These are phyloP conservation scores for Melampsora americana DNA, from an alignment of 1,284 basidiomycete genomes.

Conservation along the genomic window DNA sequence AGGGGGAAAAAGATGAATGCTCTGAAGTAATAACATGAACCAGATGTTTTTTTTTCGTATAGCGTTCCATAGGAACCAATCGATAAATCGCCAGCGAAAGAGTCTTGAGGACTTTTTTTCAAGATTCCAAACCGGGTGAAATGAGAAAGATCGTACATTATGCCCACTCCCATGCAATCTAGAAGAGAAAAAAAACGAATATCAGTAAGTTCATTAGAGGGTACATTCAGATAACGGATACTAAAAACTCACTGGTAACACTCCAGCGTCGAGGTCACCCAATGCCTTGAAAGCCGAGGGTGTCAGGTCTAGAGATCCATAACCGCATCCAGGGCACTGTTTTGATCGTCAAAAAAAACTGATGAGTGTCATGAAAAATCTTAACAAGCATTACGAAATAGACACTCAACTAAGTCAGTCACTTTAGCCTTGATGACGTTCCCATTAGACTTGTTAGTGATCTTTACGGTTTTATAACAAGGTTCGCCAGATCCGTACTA, in stretches of 20 bases:
- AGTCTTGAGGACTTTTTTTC: too few relatives aligned
- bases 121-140: too few relatives aligned
- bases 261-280: constrained; percentile 38
- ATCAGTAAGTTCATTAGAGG: neutral
- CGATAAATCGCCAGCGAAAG: too few relatives aligned
- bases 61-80: too few relatives aligned
- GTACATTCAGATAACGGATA: neutral
- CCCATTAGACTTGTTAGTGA: constrained; percentile 34
- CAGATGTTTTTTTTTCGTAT: too few relatives aligned
- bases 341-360: neutral
- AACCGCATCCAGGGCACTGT: constrained; percentile 36
- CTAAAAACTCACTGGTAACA: constrained; percentile 21
- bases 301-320: constrained; percentile 39
- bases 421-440: constrained; percentile 34
- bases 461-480: constrained; percentile 28
- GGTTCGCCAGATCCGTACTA: constrained; percentile 27
- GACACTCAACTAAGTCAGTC: constrained; percentile 27
- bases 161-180: neutral
- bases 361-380: neutral
- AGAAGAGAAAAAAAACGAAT: neutral
- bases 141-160: neutral
- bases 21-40: too few relatives aligned
- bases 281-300: constrained; percentile 32
- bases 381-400: neutral
- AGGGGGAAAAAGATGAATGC: too few relatives aligned